A percentile compares a stretch with the other conserved stretches of the same genome.
These are phyloP conservation scores for Rhinocladiella similis DNA, from an alignment of 2,329 filamentous ascomycete species.

Conservation along the genomic window DNA sequence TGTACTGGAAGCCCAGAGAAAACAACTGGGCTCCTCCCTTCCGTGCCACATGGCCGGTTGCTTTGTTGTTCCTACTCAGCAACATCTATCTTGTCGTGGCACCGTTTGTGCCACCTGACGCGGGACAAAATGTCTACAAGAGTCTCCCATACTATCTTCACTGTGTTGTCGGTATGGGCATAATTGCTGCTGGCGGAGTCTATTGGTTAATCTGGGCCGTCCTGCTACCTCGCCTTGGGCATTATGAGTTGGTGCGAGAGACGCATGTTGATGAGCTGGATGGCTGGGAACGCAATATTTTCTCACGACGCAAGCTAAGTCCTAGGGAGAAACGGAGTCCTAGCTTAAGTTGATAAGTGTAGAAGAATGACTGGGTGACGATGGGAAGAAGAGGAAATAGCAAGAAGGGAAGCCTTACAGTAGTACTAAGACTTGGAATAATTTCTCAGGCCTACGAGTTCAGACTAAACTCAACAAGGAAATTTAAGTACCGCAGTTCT, in stretches of 20 bases:
- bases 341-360: neutral
- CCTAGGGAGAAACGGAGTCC: neutral
- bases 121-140: conserved; percentile 52
- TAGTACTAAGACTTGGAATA: too few relatives aligned
- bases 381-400: too few relatives aligned
- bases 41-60: conserved; percentile 51
- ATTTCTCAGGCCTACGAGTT: too few relatives aligned
- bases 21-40: conserved; percentile 49
- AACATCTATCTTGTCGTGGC: conserved; percentile 55
- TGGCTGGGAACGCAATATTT: conserved; percentile 63
- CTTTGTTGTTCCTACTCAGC: conserved; percentile 53
- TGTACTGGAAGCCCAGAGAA: conserved; percentile 44
- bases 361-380: too few relatives aligned
- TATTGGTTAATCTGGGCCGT: conserved; percentile 56
- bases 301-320: conserved; percentile 31
- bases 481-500: too few relatives aligned
- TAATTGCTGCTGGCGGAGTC: conserved; percentile 51
- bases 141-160: conserved; percentile 55
- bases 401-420: too few relatives aligned
- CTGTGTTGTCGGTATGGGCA: conserved; percentile 53
- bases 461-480: too few relatives aligned
- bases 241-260: conserved; percentile 58
- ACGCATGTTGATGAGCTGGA: conserved; percentile 55
- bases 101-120: conserved; percentile 51
- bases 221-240: conserved; percentile 44